phyloP scores from a whole-genome alignment of 1,139 yeast species.

The Debaryomyces robertsiae region DNA sequence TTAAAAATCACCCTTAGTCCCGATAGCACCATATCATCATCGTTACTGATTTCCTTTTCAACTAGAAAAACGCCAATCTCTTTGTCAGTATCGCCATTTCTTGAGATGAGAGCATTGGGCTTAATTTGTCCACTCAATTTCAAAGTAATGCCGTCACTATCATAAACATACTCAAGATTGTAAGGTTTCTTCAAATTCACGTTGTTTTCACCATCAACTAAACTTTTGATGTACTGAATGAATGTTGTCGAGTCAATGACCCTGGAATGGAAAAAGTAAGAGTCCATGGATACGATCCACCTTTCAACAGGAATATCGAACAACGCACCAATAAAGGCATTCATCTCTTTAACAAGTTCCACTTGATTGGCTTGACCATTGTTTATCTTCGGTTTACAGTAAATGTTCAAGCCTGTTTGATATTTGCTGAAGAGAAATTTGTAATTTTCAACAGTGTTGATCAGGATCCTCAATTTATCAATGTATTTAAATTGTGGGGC shows the following conservation, averaged over 20 bases:
- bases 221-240: not conserved
- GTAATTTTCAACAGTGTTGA: constrained; percentile 21
- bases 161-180: constrained; percentile 21
- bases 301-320: constrained; percentile 19
- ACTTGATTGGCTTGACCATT: constrained; percentile 16
- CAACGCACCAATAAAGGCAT: constrained; percentile 18
- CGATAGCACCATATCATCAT: constrained; percentile 38
- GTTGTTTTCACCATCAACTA: constrained; percentile 1
- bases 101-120: constrained; percentile 13
- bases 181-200: constrained; percentile 2
- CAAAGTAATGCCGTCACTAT: constrained; percentile 17
- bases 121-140: constrained; percentile 16
- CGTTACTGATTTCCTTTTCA: constrained; percentile 29
- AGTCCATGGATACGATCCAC: constrained; percentile 26
- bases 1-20: constrained; percentile 36
- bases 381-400: constrained; percentile 26
- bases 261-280: constrained; percentile 23
- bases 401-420: constrained; percentile 28
- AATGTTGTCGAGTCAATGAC: not conserved
- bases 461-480: constrained; percentile 29
- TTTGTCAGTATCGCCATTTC: constrained; percentile 17
- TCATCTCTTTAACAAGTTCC: constrained; percentile 25
- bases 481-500: constrained; percentile 14
- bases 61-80: constrained; percentile 41
- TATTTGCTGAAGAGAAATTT: constrained; percentile 27